Base-by-base conservation (phyloP, 306 rosid genomes). In the Cyamopsis tetragonoloba region DNA sequence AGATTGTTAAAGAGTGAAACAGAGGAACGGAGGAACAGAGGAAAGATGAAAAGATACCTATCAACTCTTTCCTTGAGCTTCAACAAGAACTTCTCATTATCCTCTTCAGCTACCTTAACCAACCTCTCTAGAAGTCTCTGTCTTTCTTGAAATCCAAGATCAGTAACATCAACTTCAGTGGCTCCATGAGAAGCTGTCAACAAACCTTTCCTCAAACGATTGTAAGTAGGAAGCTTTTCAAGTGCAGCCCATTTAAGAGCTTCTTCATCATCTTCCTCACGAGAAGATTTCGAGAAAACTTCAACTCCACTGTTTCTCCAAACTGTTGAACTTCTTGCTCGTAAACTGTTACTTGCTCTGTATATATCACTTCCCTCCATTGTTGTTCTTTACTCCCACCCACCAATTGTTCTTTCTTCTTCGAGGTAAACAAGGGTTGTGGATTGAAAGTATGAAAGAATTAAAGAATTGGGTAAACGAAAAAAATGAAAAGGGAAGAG, bases 171-270 rank as follows among this genome's bases (percentile, higher is more conserved):
- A 11, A 91, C 19, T 50, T 91, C 91, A 59, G 12, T 77, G 7
- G 84, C 82, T 0, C 93, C 95, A 11, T 39, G 64, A 0, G 95
- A 75, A 0, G 85, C 31, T 0, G 87, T 72, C 38, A 91, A 54
- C 64, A 91, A 56, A 0, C 96, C 96, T 79, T 76, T 91, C 54
- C 77, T 86, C 22, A 91, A 38, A 43, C 96, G 96, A 54, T 41
- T 74, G 68, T 83, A 86, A n/a, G 96, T 88, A 1, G 96, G 97
- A 11, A 91, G 95, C 59, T 75, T 86, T 63, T 91, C 87, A 5
- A 91, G 75, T 0, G 89, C 89, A 46, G 89, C 88, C 96, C 96
- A 86, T 54, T 82, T 83, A 5, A 91, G 87, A 77, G 95, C 95
- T 58, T 74, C 88, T 81, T 87, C 96, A 44, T 88, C 96, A 0